Conservation (phyloP, 2,329 filamentous ascomycete species). For the Fusarium nematophilum region DNA sequence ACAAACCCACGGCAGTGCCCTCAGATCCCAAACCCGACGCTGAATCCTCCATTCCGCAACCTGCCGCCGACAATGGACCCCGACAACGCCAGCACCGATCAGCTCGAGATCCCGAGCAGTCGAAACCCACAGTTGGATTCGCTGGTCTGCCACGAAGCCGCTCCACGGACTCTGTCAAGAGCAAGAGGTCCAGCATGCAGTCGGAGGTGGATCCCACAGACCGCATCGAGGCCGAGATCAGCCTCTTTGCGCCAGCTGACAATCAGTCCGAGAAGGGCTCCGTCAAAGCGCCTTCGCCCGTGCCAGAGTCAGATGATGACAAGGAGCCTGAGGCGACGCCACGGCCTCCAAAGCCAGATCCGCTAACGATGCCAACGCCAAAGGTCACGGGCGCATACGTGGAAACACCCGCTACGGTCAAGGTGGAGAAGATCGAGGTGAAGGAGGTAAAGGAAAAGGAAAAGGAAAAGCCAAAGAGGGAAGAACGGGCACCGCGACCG, state of each 20-base stretch:
- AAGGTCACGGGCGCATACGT: conserved; percentile 66
- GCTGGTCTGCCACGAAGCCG: conserved; percentile 55
- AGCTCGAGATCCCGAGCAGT: conserved; percentile 38
- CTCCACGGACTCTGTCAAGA: conserved; percentile 60
- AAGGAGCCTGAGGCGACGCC: conserved; percentile 59
- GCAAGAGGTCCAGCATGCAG: conserved; percentile 61
- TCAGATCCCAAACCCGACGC: conserved; percentile 30
- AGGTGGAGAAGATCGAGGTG: conserved; percentile 48
- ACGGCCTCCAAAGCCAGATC: conserved; percentile 56
- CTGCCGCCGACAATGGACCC: conserved; percentile 29
- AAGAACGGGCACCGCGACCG: conserved; percentile 18
- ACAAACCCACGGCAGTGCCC: conserved; percentile 16
- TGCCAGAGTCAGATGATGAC: conserved; percentile 47
- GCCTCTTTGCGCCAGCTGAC: conserved; percentile 65
- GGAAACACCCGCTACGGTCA: conserved; percentile 64
- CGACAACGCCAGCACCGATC: conserved; percentile 19
- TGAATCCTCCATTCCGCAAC: conserved; percentile 27
- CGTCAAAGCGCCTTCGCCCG: conserved; percentile 60
- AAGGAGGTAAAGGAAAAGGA: conserved; percentile 34
- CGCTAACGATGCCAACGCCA: conserved; percentile 63
- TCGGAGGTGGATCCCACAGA: conserved; percentile 67
- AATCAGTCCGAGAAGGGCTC: conserved; percentile 68
- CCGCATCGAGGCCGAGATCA: conserved; percentile 67
- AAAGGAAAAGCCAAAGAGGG: conserved; percentile 24
- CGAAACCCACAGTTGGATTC: conserved; percentile 60